Evolutionary conservation across 352 stramenopile genomes (phyloP).

Genomic region (Phytophthora idaei): DNA sequence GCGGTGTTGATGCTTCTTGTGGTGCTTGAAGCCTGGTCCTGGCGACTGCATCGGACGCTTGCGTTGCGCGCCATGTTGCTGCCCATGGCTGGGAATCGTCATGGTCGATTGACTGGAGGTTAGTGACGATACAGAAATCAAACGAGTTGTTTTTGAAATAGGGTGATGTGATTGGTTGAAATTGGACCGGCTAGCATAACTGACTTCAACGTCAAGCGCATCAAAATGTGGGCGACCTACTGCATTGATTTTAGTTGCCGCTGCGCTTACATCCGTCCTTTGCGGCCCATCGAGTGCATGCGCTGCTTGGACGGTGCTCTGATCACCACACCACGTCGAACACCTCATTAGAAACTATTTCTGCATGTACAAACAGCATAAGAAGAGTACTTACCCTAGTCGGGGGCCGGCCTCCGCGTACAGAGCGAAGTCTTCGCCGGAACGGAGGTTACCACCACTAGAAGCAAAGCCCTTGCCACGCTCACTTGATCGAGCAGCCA

Average conservation of each 20-base stretch:
- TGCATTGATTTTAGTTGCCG: constrained; percentile 4
- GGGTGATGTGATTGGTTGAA: constrained; percentile 15
- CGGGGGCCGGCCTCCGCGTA: constrained; percentile 49
- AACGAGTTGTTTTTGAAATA: constrained; percentile 5
- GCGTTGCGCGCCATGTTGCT: constrained; percentile 17
- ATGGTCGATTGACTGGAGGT: constrained; percentile 30
- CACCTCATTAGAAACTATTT: background rate
- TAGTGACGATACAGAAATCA: constrained; percentile 29
- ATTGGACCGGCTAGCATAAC: constrained; percentile 3
- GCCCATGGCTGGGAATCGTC: constrained; percentile 13
- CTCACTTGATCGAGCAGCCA: constrained; percentile 53
- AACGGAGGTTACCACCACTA: constrained; percentile 35
- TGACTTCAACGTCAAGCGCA: constrained; percentile 21
- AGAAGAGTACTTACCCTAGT: constrained; percentile 47
- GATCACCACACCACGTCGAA: constrained; percentile 9
- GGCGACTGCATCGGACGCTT: constrained; percentile 34
- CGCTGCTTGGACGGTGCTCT: constrained; percentile 51
- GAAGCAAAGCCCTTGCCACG: constrained; percentile 44
- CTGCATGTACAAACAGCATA: too few relatives aligned
- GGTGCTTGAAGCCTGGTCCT: constrained; percentile 11
- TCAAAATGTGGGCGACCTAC: background rate
- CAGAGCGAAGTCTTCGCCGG: constrained; percentile 50
- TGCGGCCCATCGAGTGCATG: constrained; percentile 55
- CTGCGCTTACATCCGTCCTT: constrained; percentile 56
- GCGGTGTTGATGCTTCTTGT: constrained; percentile 42